Conservation (phyloP, 2,329 filamentous ascomycete species). For the Pyricularia sp. region DNA sequence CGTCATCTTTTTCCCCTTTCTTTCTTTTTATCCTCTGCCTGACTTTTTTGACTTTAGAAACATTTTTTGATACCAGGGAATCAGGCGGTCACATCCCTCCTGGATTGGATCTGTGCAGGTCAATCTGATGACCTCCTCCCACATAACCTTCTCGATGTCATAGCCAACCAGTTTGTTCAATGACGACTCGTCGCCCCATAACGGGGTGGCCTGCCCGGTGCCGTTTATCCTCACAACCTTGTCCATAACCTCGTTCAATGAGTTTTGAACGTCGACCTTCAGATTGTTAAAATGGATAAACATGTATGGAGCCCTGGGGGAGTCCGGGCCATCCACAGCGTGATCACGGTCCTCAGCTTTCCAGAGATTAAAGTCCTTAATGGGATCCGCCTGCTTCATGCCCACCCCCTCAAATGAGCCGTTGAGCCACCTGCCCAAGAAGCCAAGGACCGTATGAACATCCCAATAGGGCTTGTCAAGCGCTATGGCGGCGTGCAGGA, state of each 20-base stretch:
- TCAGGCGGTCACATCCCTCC: conserved; percentile 24
- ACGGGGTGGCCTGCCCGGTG: conserved; percentile 14
- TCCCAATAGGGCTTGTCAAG: conserved; percentile 29
- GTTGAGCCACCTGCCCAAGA: conserved; percentile 22
- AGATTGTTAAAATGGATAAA: conserved; percentile 28
- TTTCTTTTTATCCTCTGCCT: neutral
- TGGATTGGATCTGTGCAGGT: conserved; percentile 17
- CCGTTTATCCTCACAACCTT: conserved; percentile 11
- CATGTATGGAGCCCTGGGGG: conserved; percentile 14
- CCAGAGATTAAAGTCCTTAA: conserved; percentile 15
- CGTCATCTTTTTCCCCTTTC: neutral
- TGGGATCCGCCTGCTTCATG: conserved; percentile 22
- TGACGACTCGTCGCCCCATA: conserved; percentile 19
- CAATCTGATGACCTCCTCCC: conserved; percentile 19
- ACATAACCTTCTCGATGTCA: conserved; percentile 23
- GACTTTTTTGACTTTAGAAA: conserved; percentile 3
- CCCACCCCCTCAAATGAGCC: conserved; percentile 14
- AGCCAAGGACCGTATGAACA: conserved; percentile 21
- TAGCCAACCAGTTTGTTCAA: conserved; percentile 17
- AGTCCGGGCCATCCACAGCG: conserved; percentile 5
- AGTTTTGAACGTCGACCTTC: conserved; percentile 22
- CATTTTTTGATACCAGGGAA: conserved; percentile 13
- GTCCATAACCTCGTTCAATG: conserved; percentile 12
- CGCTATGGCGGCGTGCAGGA: conserved; percentile 31
- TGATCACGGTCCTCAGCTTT: conserved; percentile 5